Evolutionary conservation across 2,329 filamentous ascomycete species (phyloP).

Genomic region (Fusarium udum): DNA sequence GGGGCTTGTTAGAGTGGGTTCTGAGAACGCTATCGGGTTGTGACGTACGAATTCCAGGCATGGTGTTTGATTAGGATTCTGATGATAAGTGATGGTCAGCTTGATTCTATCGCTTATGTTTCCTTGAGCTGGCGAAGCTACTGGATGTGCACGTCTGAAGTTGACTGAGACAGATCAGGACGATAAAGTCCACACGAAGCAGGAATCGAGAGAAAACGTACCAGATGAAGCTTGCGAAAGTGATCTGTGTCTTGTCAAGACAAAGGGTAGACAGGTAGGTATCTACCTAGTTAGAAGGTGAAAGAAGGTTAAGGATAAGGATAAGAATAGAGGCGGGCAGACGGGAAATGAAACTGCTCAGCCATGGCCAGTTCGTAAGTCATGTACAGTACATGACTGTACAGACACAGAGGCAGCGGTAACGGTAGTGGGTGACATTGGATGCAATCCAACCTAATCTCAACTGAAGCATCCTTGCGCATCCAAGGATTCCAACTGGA

Average conservation of each 20-base stretch:
- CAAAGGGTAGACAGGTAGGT: background rate
- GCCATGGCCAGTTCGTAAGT: conserved; percentile 16
- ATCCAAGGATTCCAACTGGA: conserved; percentile 20
- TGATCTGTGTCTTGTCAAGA: background rate
- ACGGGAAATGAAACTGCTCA: conserved; percentile 29
- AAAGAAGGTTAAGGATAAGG: conserved; percentile 4
- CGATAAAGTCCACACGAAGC: background rate
- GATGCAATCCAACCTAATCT: conserved; percentile 32
- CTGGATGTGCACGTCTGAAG: background rate
- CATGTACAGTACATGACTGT: conserved; percentile 2
- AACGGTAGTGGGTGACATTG: conserved; percentile 24
- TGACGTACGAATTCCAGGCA: conserved; percentile 64
- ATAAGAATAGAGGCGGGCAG: conserved; percentile 10
- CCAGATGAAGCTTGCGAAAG: conserved; percentile 2
- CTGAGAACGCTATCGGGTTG: background rate
- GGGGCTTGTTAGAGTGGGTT: background rate
- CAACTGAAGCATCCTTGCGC: conserved; percentile 30
- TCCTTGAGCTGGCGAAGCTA: background rate
- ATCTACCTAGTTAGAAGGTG: background rate
- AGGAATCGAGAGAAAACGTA: background rate
- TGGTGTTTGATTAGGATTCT: conserved; percentile 46
- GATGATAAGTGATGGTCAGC: conserved; percentile 19
- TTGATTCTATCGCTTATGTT: background rate
- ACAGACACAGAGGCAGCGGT: background rate
- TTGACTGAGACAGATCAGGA: background rate